These are phyloP conservation scores for Torulaspora globosa DNA, from an alignment of 1,139 yeast genomes.

Conservation along the genomic window DNA sequence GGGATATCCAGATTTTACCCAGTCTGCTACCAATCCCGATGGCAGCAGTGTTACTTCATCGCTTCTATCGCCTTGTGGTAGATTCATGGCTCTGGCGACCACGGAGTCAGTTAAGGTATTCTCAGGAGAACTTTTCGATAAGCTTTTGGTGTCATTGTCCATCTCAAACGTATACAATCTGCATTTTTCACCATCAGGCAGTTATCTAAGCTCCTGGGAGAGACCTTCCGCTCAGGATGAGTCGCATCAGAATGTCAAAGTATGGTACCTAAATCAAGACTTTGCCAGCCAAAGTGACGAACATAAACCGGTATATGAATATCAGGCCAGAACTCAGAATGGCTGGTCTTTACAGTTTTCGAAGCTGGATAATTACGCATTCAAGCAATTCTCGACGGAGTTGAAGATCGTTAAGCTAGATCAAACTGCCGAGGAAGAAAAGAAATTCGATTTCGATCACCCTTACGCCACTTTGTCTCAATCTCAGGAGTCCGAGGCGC, in stretches of 20 bases:
- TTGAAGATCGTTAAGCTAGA: conserved; percentile 56
- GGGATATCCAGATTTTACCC: conserved; percentile 38
- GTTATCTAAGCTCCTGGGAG: conserved; percentile 83
- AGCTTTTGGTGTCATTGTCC: conserved; percentile 44
- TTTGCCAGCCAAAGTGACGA: conserved; percentile 27
- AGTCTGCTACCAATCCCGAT: conserved; percentile 40
- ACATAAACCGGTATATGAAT: conserved; percentile 54
- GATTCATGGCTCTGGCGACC: conserved; percentile 57
- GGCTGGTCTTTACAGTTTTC: conserved; percentile 58
- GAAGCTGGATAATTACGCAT: conserved; percentile 35
- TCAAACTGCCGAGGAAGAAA: conserved; percentile 39
- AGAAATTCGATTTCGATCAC: conserved; percentile 46
- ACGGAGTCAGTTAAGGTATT: conserved; percentile 53
- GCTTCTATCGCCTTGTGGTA: conserved; percentile 44
- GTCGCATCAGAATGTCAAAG: conserved; percentile 72
- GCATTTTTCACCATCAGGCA: conserved; percentile 85
- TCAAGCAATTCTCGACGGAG: conserved; percentile 32
- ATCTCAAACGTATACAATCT: conserved; percentile 70
- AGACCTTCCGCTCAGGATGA: conserved; percentile 64
- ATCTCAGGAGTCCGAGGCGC: conserved; percentile 51
- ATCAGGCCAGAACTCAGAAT: conserved; percentile 76
- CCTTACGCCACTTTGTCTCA: conserved; percentile 58
- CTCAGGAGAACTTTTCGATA: conserved; percentile 51
- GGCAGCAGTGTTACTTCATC: conserved; percentile 47
- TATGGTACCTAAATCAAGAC: conserved; percentile 52